Percentiles rank a stretch among this genome's conserved stretches.
Conservation (phyloP, 257 asterid species). For the Solanum lycopersicoides region DNA sequence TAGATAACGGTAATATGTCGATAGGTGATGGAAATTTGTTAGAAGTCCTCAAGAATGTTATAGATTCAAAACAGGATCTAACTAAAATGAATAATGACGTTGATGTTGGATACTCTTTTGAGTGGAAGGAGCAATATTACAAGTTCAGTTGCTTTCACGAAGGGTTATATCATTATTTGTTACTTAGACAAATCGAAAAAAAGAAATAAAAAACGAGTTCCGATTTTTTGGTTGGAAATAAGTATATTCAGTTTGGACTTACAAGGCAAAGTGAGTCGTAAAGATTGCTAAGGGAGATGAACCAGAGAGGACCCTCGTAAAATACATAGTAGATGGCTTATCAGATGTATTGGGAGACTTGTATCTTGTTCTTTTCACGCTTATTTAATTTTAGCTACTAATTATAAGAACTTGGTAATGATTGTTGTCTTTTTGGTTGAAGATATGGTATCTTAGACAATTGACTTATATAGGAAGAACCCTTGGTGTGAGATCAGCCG, state of each 20-base stretch:
- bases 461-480: neutral
- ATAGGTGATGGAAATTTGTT: neutral
- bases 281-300: neutral
- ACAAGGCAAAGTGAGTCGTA: neutral
- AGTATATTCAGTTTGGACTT: neutral
- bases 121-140: neutral
- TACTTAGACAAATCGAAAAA: neutral
- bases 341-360: neutral
- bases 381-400: neutral
- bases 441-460: neutral
- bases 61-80: neutral
- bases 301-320: neutral
- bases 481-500: neutral
- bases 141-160: neutral
- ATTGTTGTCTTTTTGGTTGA: neutral
- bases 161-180: neutral
- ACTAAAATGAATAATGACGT: neutral
- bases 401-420: neutral
- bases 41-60: neutral
- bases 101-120: neutral
- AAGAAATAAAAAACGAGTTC: neutral
- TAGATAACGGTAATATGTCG: neutral
- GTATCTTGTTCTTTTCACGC: neutral
- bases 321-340: neutral
- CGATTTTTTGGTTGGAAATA: neutral